A percentile compares a stretch with the other conserved stretches of the same genome.
Evolutionary conservation across 768 basidiomycete species (phyloP).

Genomic region (Tylopilus felleus): DNA sequence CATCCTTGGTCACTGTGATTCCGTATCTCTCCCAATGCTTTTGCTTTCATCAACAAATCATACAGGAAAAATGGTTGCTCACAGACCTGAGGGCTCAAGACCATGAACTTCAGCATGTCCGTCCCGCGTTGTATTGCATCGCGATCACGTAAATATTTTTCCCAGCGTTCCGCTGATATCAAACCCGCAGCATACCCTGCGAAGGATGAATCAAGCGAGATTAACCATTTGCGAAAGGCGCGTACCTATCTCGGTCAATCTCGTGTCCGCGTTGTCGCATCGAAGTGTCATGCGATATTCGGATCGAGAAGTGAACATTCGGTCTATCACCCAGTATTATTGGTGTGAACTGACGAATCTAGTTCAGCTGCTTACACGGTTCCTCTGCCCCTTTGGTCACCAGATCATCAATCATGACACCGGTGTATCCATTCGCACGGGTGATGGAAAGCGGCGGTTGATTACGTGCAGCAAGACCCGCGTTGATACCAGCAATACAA

Average conservation of each 20-base stretch:
- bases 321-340: constrained; percentile 47
- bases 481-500: constrained; percentile 83
- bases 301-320: constrained; percentile 90
- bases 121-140: constrained; percentile 35
- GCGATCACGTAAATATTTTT: constrained; percentile 31
- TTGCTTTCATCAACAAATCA: background rate
- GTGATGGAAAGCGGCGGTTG: constrained; percentile 60
- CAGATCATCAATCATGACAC: constrained; percentile 92
- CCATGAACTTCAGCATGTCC: constrained; percentile 32
- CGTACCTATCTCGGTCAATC: constrained; percentile 74
- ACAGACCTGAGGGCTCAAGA: constrained; percentile 43
- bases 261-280: constrained; percentile 84
- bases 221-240: background rate
- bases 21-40: constrained; percentile 46
- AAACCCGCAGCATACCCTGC: constrained; percentile 41
- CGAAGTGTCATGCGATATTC: constrained; percentile 88
- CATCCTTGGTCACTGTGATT: constrained; percentile 40
- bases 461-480: constrained; percentile 62
- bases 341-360: background rate
- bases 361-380: constrained; percentile 54
- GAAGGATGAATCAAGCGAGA: background rate
- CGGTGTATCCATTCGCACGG: constrained; percentile 83
- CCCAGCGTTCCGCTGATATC: constrained; percentile 45
- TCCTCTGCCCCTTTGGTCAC: constrained; percentile 87
- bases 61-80: no score